phyloP scores from a whole-genome alignment of 495 filamentous ascomycete species.

The Clavariopsis aquatica region DNA sequence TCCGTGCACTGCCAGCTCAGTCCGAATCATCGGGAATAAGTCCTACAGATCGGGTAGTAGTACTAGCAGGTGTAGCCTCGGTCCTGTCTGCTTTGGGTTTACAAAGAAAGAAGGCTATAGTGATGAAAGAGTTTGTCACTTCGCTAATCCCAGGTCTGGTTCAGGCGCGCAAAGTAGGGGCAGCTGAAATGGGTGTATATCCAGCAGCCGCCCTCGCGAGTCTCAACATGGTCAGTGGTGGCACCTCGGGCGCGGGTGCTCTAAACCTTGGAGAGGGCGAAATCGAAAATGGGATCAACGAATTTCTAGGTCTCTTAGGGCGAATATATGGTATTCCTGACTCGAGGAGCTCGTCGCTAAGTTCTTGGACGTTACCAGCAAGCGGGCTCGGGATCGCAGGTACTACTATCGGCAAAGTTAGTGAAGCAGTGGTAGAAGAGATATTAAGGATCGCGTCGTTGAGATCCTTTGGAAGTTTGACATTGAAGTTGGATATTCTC shows the following conservation, averaged over 20 bases:
- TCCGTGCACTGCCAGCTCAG: constrained; percentile 69
- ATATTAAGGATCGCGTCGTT: constrained; percentile 52
- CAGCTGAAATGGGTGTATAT: constrained; percentile 92
- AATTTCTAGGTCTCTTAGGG: constrained; percentile 57
- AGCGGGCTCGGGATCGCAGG: neutral
- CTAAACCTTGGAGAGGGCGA: constrained; percentile 74
- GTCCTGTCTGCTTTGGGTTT: constrained; percentile 74
- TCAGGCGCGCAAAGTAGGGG: constrained; percentile 88
- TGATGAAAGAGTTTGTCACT: constrained; percentile 80
- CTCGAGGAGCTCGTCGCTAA: constrained; percentile 1
- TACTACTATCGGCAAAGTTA: neutral
- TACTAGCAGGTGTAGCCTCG: constrained; percentile 83
- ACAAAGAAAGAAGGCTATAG: constrained; percentile 81
- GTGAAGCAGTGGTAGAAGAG: constrained; percentile 11
- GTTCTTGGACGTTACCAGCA: neutral
- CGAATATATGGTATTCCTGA: constrained; percentile 46
- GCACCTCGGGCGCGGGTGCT: constrained; percentile 57
- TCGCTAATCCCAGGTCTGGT: constrained; percentile 80
- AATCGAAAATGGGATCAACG: constrained; percentile 70
- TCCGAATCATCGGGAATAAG: constrained; percentile 58
- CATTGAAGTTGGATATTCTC: constrained; percentile 80
- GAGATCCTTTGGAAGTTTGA: constrained; percentile 63
- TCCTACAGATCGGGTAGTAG: constrained; percentile 68
- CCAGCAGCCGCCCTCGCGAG: constrained; percentile 69
- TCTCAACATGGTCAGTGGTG: constrained; percentile 53